phyloP scores from a whole-genome alignment of 345 rosid genomes.

The Draba incana region DNA sequence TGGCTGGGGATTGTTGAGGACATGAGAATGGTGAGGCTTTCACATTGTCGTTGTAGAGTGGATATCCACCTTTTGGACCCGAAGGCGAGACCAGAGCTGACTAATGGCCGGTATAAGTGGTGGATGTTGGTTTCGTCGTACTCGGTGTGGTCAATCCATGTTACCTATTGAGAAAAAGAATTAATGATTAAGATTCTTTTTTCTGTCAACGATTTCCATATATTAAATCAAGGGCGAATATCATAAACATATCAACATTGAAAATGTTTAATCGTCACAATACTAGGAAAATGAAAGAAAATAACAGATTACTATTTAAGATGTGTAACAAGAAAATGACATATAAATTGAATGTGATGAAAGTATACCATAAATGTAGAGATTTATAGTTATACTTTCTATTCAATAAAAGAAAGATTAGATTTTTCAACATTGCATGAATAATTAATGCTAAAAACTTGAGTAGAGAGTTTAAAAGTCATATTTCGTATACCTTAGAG shows the following conservation, averaged over 20 bases:
- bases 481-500: conserved; percentile 62
- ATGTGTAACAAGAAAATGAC: neutral
- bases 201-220: too few species aligned
- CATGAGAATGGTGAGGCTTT: conserved; percentile 89
- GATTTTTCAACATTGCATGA: neutral
- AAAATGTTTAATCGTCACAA: too few species aligned
- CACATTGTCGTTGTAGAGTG: conserved; percentile 83
- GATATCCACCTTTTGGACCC: conserved; percentile 92
- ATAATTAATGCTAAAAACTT: neutral
- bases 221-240: too few species aligned
- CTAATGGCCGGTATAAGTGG: conserved; percentile 64
- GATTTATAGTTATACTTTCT: conserved; percentile 7
- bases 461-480: neutral
- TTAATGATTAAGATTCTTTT: too few species aligned
- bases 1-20: conserved; percentile 55
- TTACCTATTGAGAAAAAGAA: conserved; percentile 54
- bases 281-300: neutral
- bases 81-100: conserved; percentile 78
- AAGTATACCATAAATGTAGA: neutral
- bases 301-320: neutral
- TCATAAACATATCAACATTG: too few species aligned
- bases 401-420: neutral
- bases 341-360: neutral
- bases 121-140: conserved; percentile 78
- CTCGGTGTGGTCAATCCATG: conserved; percentile 94